These are phyloP conservation scores for Epithemia pelagica DNA, from an alignment of 108 stramenopile genomes.

Conservation along the genomic window DNA sequence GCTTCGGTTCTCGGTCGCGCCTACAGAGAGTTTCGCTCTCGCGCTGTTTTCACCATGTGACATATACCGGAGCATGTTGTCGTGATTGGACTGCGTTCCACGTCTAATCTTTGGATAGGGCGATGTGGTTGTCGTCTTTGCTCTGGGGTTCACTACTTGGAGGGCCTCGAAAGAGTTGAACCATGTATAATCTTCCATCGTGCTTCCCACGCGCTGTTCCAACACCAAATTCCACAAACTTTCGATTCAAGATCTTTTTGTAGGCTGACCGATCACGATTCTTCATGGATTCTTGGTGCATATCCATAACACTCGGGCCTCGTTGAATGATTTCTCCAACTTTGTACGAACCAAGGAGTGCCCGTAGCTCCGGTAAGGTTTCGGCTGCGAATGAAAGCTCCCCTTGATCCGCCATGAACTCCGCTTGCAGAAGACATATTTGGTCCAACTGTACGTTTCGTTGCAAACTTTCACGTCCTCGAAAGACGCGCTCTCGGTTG, in stretches of 20 bases:
- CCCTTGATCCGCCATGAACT: slow-evolving; percentile 20
- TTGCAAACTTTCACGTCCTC: not conserved
- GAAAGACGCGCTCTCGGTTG: not conserved
- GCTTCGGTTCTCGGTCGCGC: too few relatives aligned
- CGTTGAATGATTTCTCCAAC: slow-evolving; percentile 28
- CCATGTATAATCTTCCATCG: slow-evolving; percentile 27
- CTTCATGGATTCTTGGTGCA: slow-evolving; percentile 25
- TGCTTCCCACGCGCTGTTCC: slow-evolving; percentile 18
- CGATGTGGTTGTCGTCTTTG: too few relatives aligned
- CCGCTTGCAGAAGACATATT: slow-evolving; percentile 20
- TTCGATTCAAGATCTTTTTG: slow-evolving; percentile 31
- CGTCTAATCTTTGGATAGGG: too few relatives aligned
- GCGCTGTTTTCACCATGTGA: too few relatives aligned
- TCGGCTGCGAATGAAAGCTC: slow-evolving; percentile 11
- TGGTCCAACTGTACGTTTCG: slow-evolving; percentile 18
- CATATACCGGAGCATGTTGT: too few relatives aligned
- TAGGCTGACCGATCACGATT: slow-evolving; percentile 9
- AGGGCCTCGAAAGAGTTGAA: slow-evolving; percentile 28
- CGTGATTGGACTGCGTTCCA: too few relatives aligned
- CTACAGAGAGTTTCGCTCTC: too few relatives aligned
- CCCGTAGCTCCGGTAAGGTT: not conserved
- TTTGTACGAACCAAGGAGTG: slow-evolving; percentile 3
- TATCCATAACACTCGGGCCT: slow-evolving; percentile 16
- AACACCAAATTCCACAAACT: slow-evolving; percentile 30
- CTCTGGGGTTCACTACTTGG: too few relatives aligned